Conservation (phyloP, 164 flowering plant species). For the Vitis rotundifolia region DNA sequence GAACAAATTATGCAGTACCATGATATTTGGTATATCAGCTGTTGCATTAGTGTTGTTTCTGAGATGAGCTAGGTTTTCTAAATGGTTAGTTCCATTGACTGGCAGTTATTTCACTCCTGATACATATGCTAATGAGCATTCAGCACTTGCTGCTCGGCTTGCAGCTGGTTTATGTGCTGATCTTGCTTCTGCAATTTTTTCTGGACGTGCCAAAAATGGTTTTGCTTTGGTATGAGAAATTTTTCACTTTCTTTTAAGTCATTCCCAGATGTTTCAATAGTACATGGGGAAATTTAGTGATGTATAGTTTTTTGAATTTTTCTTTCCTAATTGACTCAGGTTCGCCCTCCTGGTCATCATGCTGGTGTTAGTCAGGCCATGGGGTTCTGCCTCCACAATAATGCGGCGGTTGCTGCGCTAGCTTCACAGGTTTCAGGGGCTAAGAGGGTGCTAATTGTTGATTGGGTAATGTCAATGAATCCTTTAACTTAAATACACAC, state of each 20-base stretch:
- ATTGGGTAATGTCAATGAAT: conserved; percentile 68
- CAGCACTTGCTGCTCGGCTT: conserved; percentile 90
- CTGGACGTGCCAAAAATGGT: conserved; percentile 83
- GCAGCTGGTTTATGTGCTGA: conserved; percentile 98
- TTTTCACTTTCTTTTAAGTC: neutral
- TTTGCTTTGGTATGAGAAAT: conserved; percentile 80
- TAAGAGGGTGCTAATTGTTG: conserved; percentile 87
- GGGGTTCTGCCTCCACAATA: conserved; percentile 98
- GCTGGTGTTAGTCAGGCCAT: conserved; percentile 89
- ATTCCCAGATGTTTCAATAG: neutral
- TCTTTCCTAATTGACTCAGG: conserved; percentile 41
- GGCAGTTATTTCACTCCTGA: conserved; percentile 94
- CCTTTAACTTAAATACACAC: neutral
- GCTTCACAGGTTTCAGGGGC: conserved; percentile 91
- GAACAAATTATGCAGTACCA: no score
- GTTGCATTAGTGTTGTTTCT: neutral
- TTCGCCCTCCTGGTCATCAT: conserved; percentile 99
- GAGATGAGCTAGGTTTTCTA: neutral
- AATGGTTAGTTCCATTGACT: conserved; percentile 16
- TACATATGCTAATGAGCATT: conserved; percentile 95
- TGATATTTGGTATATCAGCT: neutral
- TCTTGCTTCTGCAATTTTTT: conserved; percentile 70
- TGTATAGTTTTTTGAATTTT: neutral
- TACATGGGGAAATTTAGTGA: neutral
- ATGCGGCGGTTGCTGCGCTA: conserved; percentile 92